Percentiles rank a stretch among this genome's conserved stretches.
phyloP scores from a whole-genome alignment of 768 basidiomycete species.

The Suillus bovinus region DNA sequence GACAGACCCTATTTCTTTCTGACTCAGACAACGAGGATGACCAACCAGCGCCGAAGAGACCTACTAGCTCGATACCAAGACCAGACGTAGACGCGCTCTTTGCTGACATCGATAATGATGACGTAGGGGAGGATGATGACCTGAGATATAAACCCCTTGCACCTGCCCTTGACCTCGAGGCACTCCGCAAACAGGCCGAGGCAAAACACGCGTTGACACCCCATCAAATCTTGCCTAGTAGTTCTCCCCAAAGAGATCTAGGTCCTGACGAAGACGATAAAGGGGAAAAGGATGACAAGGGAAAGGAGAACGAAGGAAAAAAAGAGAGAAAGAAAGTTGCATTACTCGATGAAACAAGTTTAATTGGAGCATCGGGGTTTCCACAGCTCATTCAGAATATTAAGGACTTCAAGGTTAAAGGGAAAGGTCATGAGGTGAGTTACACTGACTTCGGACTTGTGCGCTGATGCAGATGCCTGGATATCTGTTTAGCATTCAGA shows the following conservation, averaged over 20 bases:
- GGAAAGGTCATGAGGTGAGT: constrained; percentile 89
- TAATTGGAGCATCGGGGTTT: constrained; percentile 77
- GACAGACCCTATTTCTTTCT: constrained; percentile 55
- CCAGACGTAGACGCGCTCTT: constrained; percentile 45
- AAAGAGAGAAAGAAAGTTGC: constrained; percentile 37
- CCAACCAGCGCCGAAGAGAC: constrained; percentile 28
- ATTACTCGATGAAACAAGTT: constrained; percentile 72
- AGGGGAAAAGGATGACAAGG: constrained; percentile 16
- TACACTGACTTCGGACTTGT: not conserved
- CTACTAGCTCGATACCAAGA: constrained; percentile 19
- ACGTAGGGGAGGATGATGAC: constrained; percentile 43
- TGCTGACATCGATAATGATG: constrained; percentile 49
- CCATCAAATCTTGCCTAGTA: constrained; percentile 49
- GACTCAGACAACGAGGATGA: constrained; percentile 55
- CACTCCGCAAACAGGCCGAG: constrained; percentile 55
- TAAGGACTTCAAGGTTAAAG: constrained; percentile 80
- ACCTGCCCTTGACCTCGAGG: constrained; percentile 52
- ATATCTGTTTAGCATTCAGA: constrained; percentile 61
- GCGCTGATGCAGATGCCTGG: not conserved
- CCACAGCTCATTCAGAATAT: constrained; percentile 75
- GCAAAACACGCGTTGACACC: constrained; percentile 46
- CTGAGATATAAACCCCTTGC: constrained; percentile 47
- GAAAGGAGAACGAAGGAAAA: constrained; percentile 25
- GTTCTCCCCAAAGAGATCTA: constrained; percentile 37
- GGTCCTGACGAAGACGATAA: constrained; percentile 28